A percentile compares a stretch with the other conserved stretches of the same genome.
These are phyloP conservation scores for Penicillium sp. DNA, from an alignment of 2,329 filamentous ascomycete species.

Conservation along the genomic window DNA sequence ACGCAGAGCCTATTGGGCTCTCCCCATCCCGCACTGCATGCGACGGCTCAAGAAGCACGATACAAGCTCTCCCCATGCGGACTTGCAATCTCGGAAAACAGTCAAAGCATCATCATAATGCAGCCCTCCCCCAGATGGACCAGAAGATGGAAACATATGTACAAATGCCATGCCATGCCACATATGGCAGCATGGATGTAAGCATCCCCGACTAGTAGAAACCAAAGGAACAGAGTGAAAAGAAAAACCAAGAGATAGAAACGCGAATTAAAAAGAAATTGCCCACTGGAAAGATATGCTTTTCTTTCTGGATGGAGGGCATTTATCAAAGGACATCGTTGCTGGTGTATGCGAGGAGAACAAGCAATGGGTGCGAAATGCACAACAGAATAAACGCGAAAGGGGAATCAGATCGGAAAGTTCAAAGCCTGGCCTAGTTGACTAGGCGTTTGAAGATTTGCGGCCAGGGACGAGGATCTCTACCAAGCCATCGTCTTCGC, in stretches of 20 bases:
- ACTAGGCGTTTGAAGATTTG: constrained; percentile 32
- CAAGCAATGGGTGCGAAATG: constrained; percentile 5
- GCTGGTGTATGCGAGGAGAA: constrained; percentile 5
- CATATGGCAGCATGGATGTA: constrained; percentile 11
- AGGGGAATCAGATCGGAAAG: constrained; percentile 7
- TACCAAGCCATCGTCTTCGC: constrained; percentile 47
- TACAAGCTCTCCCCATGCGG: constrained; percentile 10
- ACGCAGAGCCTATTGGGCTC: constrained; percentile 3
- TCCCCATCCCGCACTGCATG: constrained; percentile 12
- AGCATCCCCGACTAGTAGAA: constrained; percentile 13
- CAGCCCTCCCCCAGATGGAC: constrained; percentile 18
- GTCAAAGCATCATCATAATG: constrained; percentile 18
- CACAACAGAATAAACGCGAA: constrained; percentile 10
- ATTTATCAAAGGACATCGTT: constrained; percentile 4
- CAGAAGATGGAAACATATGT: constrained; percentile 27
- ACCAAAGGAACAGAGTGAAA: background rate
- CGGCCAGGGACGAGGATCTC: constrained; percentile 49
- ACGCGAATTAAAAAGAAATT: constrained; percentile 9
- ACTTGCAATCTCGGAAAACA: constrained; percentile 14
- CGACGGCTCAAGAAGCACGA: constrained; percentile 6
- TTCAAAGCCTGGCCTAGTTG: constrained; percentile 14
- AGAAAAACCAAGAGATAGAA: constrained; percentile 2
- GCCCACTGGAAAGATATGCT: background rate
- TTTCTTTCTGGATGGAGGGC: background rate
- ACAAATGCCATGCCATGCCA: constrained; percentile 25